Conservation (phyloP, 1,139 yeast species). For the Schizosaccharomyces versatilis region DNA sequence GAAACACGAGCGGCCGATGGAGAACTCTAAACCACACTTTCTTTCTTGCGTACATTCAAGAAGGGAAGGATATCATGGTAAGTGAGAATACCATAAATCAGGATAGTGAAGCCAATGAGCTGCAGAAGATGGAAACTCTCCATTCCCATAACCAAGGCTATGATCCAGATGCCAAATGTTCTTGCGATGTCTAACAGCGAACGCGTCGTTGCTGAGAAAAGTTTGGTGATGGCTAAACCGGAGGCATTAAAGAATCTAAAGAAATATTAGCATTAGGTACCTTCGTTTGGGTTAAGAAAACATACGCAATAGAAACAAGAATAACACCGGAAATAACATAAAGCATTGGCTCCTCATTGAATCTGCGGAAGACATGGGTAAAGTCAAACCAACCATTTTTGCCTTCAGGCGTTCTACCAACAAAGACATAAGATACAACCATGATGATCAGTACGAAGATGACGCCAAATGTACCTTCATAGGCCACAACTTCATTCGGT, state of each 20-base stretch:
- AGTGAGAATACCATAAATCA: constrained; percentile 53
- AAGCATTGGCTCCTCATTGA: constrained; percentile 24
- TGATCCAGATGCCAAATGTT: constrained; percentile 53
- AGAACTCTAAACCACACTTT: too few relatives aligned
- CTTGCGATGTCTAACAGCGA: constrained; percentile 64
- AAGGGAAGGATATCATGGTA: constrained; percentile 40
- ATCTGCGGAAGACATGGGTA: constrained; percentile 29
- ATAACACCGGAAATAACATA: constrained; percentile 36
- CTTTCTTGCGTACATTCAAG: too few relatives aligned
- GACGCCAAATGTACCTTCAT: constrained; percentile 52
- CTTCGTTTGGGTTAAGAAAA: neutral
- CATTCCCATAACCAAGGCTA: constrained; percentile 63
- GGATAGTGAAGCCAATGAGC: constrained; percentile 36
- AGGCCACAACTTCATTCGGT: constrained; percentile 49
- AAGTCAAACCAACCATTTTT: constrained; percentile 33
- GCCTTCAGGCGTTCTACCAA: constrained; percentile 25
- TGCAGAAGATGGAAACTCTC: constrained; percentile 43
- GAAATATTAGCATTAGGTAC: neutral
- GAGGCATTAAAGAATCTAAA: constrained; percentile 36
- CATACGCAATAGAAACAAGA: constrained; percentile 42
- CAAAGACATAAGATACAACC: constrained; percentile 25
- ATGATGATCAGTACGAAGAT: constrained; percentile 26
- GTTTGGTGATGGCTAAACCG: constrained; percentile 48
- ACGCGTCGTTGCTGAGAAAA: constrained; percentile 53
- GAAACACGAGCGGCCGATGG: too few relatives aligned